Percentiles rank a stretch among this genome's conserved stretches.
These are phyloP conservation scores for Smithsoniella earleae DNA, from an alignment of 163 green algal genomes.

Conservation along the genomic window DNA sequence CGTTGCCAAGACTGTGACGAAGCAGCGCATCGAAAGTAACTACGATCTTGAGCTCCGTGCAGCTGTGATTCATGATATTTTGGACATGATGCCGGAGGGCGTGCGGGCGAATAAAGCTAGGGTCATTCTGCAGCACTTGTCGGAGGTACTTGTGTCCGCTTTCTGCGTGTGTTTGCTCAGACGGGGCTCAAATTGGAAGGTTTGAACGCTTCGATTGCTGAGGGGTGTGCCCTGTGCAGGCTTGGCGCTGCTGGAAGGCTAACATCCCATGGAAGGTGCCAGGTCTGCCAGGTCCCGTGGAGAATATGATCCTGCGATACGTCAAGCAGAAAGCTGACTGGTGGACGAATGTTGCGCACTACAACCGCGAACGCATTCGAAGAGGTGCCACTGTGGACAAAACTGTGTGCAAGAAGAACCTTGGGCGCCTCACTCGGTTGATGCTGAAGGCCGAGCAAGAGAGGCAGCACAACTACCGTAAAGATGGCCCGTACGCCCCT, in stretches of 20 bases:
- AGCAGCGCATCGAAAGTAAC: conserved; percentile 98
- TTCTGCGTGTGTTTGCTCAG: too few relatives aligned
- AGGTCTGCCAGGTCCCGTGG: conserved; percentile 90
- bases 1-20: conserved; percentile 98
- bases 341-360: conserved; percentile 97
- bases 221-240: too few relatives aligned
- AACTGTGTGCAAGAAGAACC: conserved; percentile 99
- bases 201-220: too few relatives aligned
- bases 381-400: conserved; percentile 98
- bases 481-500: conserved; percentile 13
- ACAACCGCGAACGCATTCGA: conserved; percentile 98
- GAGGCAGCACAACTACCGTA: conserved; percentile 86
- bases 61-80: conserved; percentile 98
- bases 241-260: conserved; percentile 93
- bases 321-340: conserved; percentile 99
- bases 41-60: conserved; percentile 98
- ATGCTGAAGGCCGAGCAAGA: conserved; percentile 99
- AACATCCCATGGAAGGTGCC: conserved; percentile 99
- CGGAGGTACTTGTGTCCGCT: too few relatives aligned
- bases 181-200: too few relatives aligned
- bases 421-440: conserved; percentile 94
- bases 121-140: conserved; percentile 98
- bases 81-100: conserved; percentile 99
- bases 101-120: conserved; percentile 98
- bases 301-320: conserved; percentile 99